phyloP scores from a whole-genome alignment of 73 alveolate species.

The Paramecium biaurelia region DNA sequence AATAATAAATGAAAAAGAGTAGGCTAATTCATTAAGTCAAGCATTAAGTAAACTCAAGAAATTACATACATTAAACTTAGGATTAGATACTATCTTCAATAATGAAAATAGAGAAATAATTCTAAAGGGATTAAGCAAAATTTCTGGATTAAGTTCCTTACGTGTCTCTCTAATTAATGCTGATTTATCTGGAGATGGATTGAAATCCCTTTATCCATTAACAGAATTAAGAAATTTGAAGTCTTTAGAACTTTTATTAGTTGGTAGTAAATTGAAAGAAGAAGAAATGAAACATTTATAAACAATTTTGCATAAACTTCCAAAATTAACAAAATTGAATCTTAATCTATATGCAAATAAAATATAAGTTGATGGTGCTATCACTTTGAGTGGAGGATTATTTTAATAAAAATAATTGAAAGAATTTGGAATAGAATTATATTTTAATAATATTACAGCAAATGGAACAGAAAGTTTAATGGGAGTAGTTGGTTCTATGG shows the following conservation, averaged over 20 bases:
- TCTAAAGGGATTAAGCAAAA: not conserved
- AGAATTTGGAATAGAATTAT: conserved; percentile 44
- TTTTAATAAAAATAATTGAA: conserved; percentile 22
- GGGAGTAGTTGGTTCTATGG: conserved; percentile 36
- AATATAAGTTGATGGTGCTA: conserved; percentile 48
- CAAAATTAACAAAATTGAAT: conserved; percentile 12
- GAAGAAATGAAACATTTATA: conserved; percentile 3
- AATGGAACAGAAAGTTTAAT: conserved; percentile 60
- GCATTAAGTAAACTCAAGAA: not conserved
- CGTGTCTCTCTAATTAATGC: not conserved
- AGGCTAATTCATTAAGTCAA: not conserved
- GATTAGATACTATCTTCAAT: not conserved
- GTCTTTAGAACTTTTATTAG: not conserved
- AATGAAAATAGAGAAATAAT: not conserved
- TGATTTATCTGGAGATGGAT: conserved; percentile 28
- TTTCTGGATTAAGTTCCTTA: not conserved
- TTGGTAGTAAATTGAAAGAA: not conserved
- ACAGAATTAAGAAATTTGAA: not conserved
- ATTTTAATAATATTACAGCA: conserved; percentile 56
- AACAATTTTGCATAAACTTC: not conserved
- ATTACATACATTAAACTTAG: not conserved
- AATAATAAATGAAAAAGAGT: not conserved
- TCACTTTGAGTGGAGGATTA: conserved; percentile 56
- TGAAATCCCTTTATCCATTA: conserved; percentile 10
- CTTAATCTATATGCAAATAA: not conserved